Evolutionary conservation across 371 early-diverging fungal species (phyloP), one percentile per base, ranked within the genome.

Genomic region (Mortierella sp.): DNA sequence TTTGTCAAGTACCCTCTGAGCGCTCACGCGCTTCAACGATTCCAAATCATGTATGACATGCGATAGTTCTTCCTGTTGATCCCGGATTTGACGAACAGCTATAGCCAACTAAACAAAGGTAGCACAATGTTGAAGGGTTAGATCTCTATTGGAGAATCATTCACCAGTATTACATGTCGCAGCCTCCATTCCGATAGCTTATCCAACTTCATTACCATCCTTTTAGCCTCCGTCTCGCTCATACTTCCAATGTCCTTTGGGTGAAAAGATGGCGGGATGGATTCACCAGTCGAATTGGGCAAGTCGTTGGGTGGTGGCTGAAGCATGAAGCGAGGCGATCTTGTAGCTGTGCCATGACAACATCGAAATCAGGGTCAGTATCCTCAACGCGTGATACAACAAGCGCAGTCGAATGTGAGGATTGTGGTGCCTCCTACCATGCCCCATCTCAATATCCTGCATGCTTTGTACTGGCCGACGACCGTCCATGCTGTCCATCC

Each of bases 291-390:
- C 2, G 48, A 19, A 46, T 50, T n/a, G 4, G 64, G 71, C 42
- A 71, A 45, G 30, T 71, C 71, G 13, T 3, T 59, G 8, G 71
- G 71, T 26, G 71, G 64, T 23, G 71, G 61, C 24, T 71, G 71
- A 14, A 71, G 24, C 28, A 45, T 57, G 39, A 71, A 71, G 13
- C 60, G 19, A 24, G 59, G 48, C 14, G 47, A 45, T 28, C 47
- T 39, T n/a, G 53, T 41, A 38, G 23, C 30, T 43, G 19, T 54
- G n/a, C n/a, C n/a, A n/a, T n/a, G n/a, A n/a, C 43, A 26, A 50
- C 46, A 51, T 18, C 26, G n/a, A 18, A 27, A 47, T 30, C 34
- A 58, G 16, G 3, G 21, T 38, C 41, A 23, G 38, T n/a, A n/a
- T n/a, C n/a, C n/a, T n/a, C n/a, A n/a, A n/a, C n/a, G n/a, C n/a